Evolutionary conservation across 2,329 filamentous ascomycete genomes (phyloP).

Genomic region (Aspergillus neoniger): DNA sequence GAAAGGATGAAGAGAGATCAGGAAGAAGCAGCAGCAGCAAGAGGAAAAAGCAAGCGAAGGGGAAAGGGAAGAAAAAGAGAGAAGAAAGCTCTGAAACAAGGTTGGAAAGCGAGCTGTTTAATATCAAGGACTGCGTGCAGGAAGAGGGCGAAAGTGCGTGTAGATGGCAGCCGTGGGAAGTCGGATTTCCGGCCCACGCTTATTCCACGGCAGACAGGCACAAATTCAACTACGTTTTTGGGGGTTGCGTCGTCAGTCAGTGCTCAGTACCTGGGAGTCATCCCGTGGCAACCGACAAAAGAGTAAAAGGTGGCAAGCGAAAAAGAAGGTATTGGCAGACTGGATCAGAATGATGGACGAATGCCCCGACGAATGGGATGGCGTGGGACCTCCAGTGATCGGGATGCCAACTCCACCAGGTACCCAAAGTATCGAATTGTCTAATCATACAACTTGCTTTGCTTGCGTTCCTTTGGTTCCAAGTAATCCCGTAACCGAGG

Average conservation of each 20-base stretch:
- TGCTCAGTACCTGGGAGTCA: background rate
- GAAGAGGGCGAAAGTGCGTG: background rate
- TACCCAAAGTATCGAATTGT: background rate
- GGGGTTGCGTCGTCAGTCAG: background rate
- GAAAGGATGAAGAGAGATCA: background rate
- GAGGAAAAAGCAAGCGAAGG: background rate
- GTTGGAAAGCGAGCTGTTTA: slow-evolving; percentile 3
- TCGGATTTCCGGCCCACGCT: background rate
- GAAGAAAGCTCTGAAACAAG: background rate
- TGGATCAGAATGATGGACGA: background rate
- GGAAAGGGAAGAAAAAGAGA: background rate
- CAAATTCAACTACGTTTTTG: background rate
- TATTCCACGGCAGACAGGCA: background rate
- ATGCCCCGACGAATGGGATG: background rate
- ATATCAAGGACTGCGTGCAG: slow-evolving; percentile 11
- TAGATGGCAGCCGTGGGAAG: background rate
- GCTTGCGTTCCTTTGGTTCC: background rate
- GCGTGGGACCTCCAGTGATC: background rate
- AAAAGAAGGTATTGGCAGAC: background rate
- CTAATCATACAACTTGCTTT: background rate
- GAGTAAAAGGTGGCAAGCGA: background rate
- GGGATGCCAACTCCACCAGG: background rate
- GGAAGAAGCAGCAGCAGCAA: background rate
- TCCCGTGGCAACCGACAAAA: background rate
- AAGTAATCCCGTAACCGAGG: background rate